Evolutionary conservation across 2,329 filamentous ascomycete species (phyloP).

Genomic region (Colletotrichum tabaci): DNA sequence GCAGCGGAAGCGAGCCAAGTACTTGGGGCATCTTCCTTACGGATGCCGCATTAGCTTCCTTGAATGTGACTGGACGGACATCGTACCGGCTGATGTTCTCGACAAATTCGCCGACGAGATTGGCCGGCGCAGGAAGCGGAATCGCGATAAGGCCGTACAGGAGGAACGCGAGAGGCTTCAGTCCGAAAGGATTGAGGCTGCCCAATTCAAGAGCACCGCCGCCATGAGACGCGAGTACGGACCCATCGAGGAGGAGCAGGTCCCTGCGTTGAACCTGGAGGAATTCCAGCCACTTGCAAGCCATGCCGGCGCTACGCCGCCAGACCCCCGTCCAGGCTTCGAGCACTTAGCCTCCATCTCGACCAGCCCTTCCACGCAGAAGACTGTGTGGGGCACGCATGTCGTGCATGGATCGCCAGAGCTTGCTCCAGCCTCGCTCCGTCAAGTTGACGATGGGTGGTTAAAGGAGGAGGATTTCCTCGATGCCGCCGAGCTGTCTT

Average conservation of each 20-base stretch:
- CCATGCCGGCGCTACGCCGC: slow-evolving; percentile 66
- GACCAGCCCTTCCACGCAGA: slow-evolving; percentile 81
- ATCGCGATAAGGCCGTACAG: slow-evolving; percentile 85
- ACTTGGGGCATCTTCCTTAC: slow-evolving; percentile 86
- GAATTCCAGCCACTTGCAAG: slow-evolving; percentile 77
- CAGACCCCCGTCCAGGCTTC: slow-evolving; percentile 73
- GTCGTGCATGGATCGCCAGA: slow-evolving; percentile 74
- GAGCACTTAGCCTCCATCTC: slow-evolving; percentile 82
- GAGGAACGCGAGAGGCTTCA: slow-evolving; percentile 89
- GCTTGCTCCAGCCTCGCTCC: slow-evolving; percentile 49
- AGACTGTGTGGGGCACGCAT: slow-evolving; percentile 94
- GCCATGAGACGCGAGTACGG: slow-evolving; percentile 59
- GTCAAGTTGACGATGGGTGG: slow-evolving; percentile 83
- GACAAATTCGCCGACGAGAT: slow-evolving; percentile 83
- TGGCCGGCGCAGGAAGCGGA: slow-evolving; percentile 80
- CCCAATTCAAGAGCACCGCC: slow-evolving; percentile 71
- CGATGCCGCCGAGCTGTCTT: slow-evolving; percentile 69
- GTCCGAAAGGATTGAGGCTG: slow-evolving; percentile 84
- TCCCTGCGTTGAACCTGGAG: slow-evolving; percentile 64
- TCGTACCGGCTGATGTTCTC: slow-evolving; percentile 83
- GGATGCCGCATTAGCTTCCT: slow-evolving; percentile 94
- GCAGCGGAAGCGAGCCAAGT: slow-evolving; percentile 86
- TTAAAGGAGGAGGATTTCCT: slow-evolving; percentile 85
- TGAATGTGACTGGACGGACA: slow-evolving; percentile 96
- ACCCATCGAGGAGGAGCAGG: slow-evolving; percentile 56